phyloP scores from a whole-genome alignment of 2,329 filamentous ascomycete species.

The Teratosphaeria pseudoeucalypti region DNA sequence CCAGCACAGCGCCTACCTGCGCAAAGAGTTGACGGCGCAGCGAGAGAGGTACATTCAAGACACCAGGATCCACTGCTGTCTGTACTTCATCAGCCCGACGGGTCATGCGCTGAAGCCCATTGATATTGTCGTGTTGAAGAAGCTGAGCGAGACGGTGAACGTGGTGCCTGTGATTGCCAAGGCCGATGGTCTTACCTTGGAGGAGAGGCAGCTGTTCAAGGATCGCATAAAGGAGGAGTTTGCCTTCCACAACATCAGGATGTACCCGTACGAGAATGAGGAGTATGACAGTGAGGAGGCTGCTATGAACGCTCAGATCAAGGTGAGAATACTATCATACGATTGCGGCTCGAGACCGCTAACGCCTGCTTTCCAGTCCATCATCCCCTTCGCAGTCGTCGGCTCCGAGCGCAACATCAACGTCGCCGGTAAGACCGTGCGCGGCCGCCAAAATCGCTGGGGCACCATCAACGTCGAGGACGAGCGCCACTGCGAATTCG shows the following conservation, averaged over 20 bases:
- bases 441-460: slow-evolving; percentile 94
- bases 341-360: not conserved
- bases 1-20: slow-evolving; percentile 96
- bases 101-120: slow-evolving; percentile 98
- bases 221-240: slow-evolving; percentile 99
- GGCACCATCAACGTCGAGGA: slow-evolving; percentile 99
- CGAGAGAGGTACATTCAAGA: slow-evolving; percentile 99
- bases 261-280: slow-evolving; percentile 99
- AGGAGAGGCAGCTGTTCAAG: slow-evolving; percentile 95
- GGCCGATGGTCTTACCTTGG: slow-evolving; percentile 87
- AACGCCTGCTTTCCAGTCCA: slow-evolving; percentile 47
- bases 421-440: slow-evolving; percentile 89
- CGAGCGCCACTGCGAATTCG: slow-evolving; percentile 98
- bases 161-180: slow-evolving; percentile 98
- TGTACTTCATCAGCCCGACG: slow-evolving; percentile 99
- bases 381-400: slow-evolving; percentile 95
- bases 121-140: slow-evolving; percentile 98
- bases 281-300: slow-evolving; percentile 97
- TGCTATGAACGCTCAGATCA: slow-evolving; percentile 87
- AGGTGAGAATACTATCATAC: slow-evolving; percentile 48
- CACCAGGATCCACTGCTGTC: slow-evolving; percentile 96
- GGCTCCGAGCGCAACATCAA: slow-evolving; percentile 98
- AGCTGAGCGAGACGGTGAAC: slow-evolving; percentile 97
- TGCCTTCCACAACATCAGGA: slow-evolving; percentile 98
- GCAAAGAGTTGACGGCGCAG: slow-evolving; percentile 98